Base-by-base conservation (phyloP, 768 basidiomycete species). In the Termitomyces eurrhizus region DNA sequence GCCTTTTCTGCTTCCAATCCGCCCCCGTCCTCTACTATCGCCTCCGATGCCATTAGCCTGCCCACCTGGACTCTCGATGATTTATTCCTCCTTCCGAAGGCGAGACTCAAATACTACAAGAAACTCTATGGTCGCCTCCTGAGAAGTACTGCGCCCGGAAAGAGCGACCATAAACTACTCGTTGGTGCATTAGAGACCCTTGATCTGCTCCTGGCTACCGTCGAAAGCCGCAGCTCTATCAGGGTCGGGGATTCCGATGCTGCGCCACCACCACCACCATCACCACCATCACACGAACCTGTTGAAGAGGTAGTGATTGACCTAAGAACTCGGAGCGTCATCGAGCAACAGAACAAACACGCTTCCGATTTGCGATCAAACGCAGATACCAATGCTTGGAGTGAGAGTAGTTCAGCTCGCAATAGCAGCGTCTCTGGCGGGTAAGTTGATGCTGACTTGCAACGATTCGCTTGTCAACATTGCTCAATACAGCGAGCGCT, bases 81-180 rank as follows among this genome's bases (percentile, higher is more conserved):
- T 8, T 79, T 98, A 24, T 99, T 99, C 77, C 75, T 90, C 13
- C 81, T 98, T 9, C 97, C 97, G 0, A 89, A 87, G 68, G 78
- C 79, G 14, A 85, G 97, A 46, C 75, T 99, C 59, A 87, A 86
- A 67, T 98, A 99, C 73, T 98, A 98, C 78, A 87, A 86, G 69
- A 95, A 90, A 70, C 79, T 98, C 0, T 98, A 98, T 70, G 81
- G 83, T 54, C 85, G 90, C 52, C 76, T 98, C 49, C 76, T 98
- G 52, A 93, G 90, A 74, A 92, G 89, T 68, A 95, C 94, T 1
- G 83, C 85, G 32, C 88, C 92, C 4, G 94, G 95, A 18, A 80
- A 88, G 67, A 92, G 88, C 64, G 96, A 98, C 71, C 89, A 98
- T 70, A 83, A 81, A 36, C 75, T 97, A 26, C 80, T 98, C 24